Evolutionary conservation across 345 rosid genomes (phyloP), one percentile per base, ranked within the genome.

Genomic region (Kandelia obovata): DNA sequence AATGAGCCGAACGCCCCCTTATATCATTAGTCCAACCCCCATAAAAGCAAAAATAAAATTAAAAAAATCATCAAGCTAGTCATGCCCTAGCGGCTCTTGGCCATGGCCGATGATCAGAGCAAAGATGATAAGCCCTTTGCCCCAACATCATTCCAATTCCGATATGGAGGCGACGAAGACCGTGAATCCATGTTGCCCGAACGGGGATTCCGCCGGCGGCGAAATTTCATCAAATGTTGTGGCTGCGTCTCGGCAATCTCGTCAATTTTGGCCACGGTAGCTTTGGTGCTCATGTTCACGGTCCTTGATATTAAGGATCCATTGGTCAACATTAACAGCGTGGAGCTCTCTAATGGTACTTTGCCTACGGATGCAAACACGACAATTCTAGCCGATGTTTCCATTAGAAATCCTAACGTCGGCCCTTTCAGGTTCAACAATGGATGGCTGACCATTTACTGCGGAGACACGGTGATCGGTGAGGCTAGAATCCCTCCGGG

Each of bases 361-460:
- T 30, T 67, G 51, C 67, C 15, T 5, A 11, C 26, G 1, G 70
- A 19, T 19, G 66, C 35, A 21, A 87, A 83, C 77, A 73, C 81
- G 49, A 82, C 84, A 5, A 68, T 84, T 68, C 3, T 80, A 11
- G 84, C 71, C 5, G 83, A 82, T 2, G 73, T 85, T 27, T 76
- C 84, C 0, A 65, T 88, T 34, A 82, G 77, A 69, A 88, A 88
- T 61, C 92, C 87, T 5, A 88, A 88, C 49, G 64, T 34, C 21
- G 87, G 77, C 23, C 46, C 83, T 15, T 72, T 76, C 74, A 83
- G 70, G 37, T 78, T 76, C 62, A 17, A 47, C 28, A 73, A 75
- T 58, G 51, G 75, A 31, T 73, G 65, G 27, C 69, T 82, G 3
- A 52, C 64, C 2, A 15, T 83, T 28, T 62, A 35, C 68, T 75